Evolutionary conservation across 768 basidiomycete genomes (phyloP).

Genomic region (Pleurotus salmoneostramineus): DNA sequence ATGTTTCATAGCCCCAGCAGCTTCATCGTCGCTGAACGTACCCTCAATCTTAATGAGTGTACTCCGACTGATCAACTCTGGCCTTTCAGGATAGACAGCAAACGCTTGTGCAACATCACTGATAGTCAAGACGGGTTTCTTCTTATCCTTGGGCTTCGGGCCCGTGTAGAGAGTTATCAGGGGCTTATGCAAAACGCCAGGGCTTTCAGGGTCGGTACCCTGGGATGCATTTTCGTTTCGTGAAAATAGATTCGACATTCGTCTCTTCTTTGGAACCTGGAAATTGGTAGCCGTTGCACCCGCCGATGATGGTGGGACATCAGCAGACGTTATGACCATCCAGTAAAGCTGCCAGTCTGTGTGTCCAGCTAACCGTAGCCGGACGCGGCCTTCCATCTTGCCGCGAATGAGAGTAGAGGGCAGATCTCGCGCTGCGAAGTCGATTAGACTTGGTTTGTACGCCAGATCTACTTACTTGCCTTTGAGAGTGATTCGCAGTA

Average conservation of each 20-base stretch:
- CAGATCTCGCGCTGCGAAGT: conserved; percentile 38
- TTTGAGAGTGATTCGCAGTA: conserved; percentile 73
- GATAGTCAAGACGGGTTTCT: conserved; percentile 67
- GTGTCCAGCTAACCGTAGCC: conserved; percentile 90
- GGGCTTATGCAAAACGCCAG: conserved; percentile 6
- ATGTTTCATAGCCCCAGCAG: conserved; percentile 57
- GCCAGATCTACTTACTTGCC: conserved; percentile 20
- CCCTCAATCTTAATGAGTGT: conserved; percentile 94
- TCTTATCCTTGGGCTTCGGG: conserved; percentile 71
- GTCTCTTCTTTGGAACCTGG: conserved; percentile 36
- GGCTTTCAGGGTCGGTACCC: conserved; percentile 24
- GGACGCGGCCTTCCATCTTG: conserved; percentile 88
- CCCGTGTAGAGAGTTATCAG: conserved; percentile 57
- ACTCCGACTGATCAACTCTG: conserved; percentile 83
- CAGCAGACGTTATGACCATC: conserved; percentile 56
- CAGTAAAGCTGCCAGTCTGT: conserved; percentile 95
- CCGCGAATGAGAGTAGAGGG: conserved; percentile 65
- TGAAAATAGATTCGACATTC: conserved; percentile 70
- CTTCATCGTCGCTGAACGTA: conserved; percentile 71
- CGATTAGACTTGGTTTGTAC: conserved; percentile 5
- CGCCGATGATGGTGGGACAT: conserved; percentile 19
- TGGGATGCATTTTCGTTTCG: conserved; percentile 31
- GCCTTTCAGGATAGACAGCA: conserved; percentile 94
- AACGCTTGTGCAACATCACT: conserved; percentile 78
- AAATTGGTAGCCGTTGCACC: conserved; percentile 17